phyloP scores from a whole-genome alignment of 2,329 filamentous ascomycete genomes.

The Arthrobotrys iridis region DNA sequence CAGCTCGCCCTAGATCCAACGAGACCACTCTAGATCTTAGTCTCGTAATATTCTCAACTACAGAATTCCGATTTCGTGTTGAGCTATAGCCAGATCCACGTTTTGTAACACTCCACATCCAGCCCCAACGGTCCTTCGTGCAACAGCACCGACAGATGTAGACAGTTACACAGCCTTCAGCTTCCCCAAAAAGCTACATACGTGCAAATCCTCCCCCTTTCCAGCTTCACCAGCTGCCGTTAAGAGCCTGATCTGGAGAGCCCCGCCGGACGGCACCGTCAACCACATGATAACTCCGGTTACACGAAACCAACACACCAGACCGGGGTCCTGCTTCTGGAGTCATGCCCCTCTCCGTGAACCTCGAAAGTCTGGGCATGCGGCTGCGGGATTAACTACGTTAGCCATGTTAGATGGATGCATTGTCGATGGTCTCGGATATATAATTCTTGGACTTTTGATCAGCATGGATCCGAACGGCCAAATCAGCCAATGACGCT shows the following conservation, averaged over 20 bases:
- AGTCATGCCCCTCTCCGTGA: neutral
- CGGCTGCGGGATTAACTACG: neutral
- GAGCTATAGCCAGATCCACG: too few species aligned
- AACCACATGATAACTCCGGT: neutral
- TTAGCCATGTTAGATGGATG: neutral
- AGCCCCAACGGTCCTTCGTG: neutral
- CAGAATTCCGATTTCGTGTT: neutral
- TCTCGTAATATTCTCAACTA: too few species aligned
- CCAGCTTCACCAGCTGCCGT: neutral
- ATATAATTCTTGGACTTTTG: neutral
- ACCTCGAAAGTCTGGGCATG: too few species aligned
- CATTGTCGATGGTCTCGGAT: neutral
- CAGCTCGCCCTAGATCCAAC: too few species aligned
- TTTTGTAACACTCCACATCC: neutral
- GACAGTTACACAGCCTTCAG: neutral
- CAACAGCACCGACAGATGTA: neutral
- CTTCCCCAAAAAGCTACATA: neutral
- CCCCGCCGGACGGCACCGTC: neutral
- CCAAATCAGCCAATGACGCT: neutral
- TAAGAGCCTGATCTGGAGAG: neutral
- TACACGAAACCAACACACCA: slow-evolving; percentile 16
- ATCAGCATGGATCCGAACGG: neutral
- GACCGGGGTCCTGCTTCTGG: neutral
- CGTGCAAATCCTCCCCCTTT: neutral
- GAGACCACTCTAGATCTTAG: too few species aligned